Evolutionary conservation across 2,329 filamentous ascomycete species (phyloP).

Genomic region (Triangularia verruculosa): DNA sequence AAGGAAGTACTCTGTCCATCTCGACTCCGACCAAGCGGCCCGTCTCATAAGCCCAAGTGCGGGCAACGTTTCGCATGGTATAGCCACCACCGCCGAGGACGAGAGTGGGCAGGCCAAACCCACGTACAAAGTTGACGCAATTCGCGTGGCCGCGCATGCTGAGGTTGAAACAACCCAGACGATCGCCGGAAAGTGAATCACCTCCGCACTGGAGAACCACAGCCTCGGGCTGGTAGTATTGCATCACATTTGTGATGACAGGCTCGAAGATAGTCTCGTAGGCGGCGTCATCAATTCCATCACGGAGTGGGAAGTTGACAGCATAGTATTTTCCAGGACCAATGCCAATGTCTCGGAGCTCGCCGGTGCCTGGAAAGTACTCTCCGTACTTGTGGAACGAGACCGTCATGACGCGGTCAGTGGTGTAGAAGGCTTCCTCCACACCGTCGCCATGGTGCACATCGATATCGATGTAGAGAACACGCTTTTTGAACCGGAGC

Average conservation of each 20-base stretch:
- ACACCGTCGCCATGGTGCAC: slow-evolving; percentile 85
- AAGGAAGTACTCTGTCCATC: slow-evolving; percentile 80
- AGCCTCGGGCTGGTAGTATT: slow-evolving; percentile 83
- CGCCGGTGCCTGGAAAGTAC: slow-evolving; percentile 91
- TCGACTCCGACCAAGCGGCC: slow-evolving; percentile 81
- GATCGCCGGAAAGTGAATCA: slow-evolving; percentile 89
- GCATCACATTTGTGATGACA: slow-evolving; percentile 83
- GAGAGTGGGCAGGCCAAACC: slow-evolving; percentile 79
- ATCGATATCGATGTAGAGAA: slow-evolving; percentile 95
- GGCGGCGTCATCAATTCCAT: slow-evolving; percentile 84
- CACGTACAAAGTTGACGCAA: slow-evolving; percentile 89
- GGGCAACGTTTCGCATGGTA: slow-evolving; percentile 93
- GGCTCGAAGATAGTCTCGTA: slow-evolving; percentile 91
- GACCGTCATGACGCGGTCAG: slow-evolving; percentile 83
- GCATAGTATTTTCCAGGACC: slow-evolving; percentile 87
- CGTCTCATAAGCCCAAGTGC: slow-evolving; percentile 96
- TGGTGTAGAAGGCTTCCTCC: slow-evolving; percentile 81
- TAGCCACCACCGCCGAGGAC: slow-evolving; percentile 95
- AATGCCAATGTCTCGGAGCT: slow-evolving; percentile 80
- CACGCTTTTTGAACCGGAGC: slow-evolving; percentile 83
- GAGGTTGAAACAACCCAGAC: slow-evolving; percentile 93
- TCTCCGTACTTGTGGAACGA: slow-evolving; percentile 96
- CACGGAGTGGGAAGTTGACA: slow-evolving; percentile 86
- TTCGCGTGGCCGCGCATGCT: slow-evolving; percentile 95
- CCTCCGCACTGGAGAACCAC: slow-evolving; percentile 96